Conservation (phyloP, 2,329 filamentous ascomycete genomes). For the Diaporthe destruens region DNA sequence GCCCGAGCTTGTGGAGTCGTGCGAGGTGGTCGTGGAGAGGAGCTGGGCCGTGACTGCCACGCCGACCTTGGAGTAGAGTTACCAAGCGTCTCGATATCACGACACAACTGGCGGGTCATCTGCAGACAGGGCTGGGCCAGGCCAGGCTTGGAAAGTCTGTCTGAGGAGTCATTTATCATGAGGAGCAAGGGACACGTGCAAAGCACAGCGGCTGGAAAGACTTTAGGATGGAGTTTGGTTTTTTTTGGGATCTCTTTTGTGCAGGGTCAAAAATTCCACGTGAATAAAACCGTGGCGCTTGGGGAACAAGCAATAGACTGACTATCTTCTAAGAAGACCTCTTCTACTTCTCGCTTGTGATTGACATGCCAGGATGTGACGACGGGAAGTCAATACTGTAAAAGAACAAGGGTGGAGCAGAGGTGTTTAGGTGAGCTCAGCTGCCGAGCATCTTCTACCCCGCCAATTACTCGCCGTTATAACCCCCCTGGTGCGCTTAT, state of each 20-base stretch:
- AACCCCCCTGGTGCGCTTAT: background rate
- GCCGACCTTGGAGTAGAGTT: background rate
- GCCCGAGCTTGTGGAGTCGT: background rate
- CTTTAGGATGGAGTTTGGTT: background rate
- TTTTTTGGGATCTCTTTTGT: background rate
- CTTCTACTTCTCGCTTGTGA: background rate
- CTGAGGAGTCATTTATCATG: too few relatives aligned
- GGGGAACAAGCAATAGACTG: background rate
- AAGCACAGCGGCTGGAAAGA: background rate
- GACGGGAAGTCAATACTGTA: background rate
- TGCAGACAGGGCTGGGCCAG: background rate
- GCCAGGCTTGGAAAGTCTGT: background rate
- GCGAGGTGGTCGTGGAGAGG: background rate
- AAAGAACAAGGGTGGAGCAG: too few relatives aligned
- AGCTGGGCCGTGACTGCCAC: conserved; percentile 3
- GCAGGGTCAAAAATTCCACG: background rate
- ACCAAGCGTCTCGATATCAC: background rate
- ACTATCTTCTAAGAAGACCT: background rate
- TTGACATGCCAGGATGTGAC: background rate
- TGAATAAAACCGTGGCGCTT: background rate
- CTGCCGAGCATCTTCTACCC: conserved; percentile 2
- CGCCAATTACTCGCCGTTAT: background rate
- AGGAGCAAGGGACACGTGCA: background rate
- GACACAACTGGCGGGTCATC: background rate
- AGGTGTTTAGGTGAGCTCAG: background rate